Percentiles rank a stretch among this genome's conserved stretches.
phyloP scores from a whole-genome alignment of 106 monocot species.

The Allium sativum region DNA sequence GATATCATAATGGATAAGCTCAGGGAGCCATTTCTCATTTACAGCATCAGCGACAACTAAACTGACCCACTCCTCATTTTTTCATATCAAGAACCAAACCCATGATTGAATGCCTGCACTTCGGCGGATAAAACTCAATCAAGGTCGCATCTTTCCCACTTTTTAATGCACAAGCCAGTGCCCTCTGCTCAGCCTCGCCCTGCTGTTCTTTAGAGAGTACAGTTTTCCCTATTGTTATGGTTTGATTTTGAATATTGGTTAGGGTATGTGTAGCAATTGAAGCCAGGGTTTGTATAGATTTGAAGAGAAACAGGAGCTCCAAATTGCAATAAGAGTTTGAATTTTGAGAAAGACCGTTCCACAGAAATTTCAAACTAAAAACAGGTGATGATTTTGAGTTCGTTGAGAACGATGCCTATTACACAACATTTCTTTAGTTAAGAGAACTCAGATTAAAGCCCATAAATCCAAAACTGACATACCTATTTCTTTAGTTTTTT shows the following conservation, averaged over 20 bases:
- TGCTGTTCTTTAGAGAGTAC: conserved; percentile 31
- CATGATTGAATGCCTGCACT: conserved; percentile 70
- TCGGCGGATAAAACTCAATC: conserved; percentile 88
- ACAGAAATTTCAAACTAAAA: conserved; percentile 78
- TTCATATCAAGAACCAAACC: conserved; percentile 61
- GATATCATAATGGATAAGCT: conserved; percentile 94
- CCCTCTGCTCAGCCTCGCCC: conserved; percentile 89
- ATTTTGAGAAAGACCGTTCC: conserved; percentile 17
- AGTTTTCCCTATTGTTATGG: neutral
- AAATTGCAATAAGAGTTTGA: conserved; percentile 30
- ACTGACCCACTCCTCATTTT: conserved; percentile 44
- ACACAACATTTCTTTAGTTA: no score
- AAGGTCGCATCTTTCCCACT: conserved; percentile 84
- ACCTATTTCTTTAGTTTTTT: no score
- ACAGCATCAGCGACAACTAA: conserved; percentile 91
- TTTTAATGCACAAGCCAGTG: conserved; percentile 66
- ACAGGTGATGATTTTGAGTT: conserved; percentile 3
- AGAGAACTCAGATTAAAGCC: no score
- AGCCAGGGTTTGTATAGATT: conserved; percentile 49
- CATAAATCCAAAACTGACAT: no score
- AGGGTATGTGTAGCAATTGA: conserved; percentile 41
- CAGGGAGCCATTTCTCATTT: conserved; percentile 86
- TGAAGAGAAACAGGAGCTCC: conserved; percentile 59
- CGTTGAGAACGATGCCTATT: no score
- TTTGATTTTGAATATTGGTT: neutral